A percentile compares a stretch with the other conserved stretches of the same genome.
Evolutionary conservation across 306 rosid species (phyloP).

Genomic region (Cyclanthera cordifolia): DNA sequence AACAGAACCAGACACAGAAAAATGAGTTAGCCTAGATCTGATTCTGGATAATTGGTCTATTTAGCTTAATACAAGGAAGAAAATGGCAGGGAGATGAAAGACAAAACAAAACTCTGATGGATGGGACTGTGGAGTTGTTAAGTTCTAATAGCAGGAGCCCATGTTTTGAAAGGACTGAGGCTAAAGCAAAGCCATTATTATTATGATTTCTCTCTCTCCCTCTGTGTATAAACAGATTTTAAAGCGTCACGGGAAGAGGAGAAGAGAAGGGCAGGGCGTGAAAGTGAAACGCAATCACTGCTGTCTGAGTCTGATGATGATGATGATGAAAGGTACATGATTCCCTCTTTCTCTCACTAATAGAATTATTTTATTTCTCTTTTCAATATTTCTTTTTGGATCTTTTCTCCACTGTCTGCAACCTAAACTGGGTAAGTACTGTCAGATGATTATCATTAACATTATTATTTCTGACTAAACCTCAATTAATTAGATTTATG

Average conservation of each 20-base stretch:
- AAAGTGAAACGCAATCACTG: constrained; percentile 11
- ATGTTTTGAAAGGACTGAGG: not conserved
- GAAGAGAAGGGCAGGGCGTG: not conserved
- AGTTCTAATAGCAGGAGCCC: not conserved
- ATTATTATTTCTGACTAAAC: constrained; percentile 5
- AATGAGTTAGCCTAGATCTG: constrained; percentile 2
- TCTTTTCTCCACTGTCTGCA: not conserved
- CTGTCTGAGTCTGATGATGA: constrained; percentile 9
- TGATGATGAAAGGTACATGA: constrained; percentile 11
- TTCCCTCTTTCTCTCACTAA: not conserved
- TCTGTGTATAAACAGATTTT: not conserved
- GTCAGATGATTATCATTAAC: not conserved
- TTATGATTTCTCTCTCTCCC: not conserved
- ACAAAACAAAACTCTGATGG: not conserved
- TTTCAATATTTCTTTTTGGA: not conserved
- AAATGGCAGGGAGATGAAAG: constrained; percentile 7
- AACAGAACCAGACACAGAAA: not conserved
- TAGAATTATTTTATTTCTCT: not conserved
- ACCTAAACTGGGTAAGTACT: constrained; percentile 6
- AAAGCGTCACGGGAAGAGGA: constrained; percentile 12
- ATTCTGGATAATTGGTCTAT: not conserved
- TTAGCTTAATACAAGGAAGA: not conserved
- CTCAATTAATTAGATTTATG: not conserved
- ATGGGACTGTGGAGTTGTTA: not conserved
- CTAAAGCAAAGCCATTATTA: not conserved